Conservation (phyloP, 768 basidiomycete species). For the Gelatoporia subvermispora region DNA sequence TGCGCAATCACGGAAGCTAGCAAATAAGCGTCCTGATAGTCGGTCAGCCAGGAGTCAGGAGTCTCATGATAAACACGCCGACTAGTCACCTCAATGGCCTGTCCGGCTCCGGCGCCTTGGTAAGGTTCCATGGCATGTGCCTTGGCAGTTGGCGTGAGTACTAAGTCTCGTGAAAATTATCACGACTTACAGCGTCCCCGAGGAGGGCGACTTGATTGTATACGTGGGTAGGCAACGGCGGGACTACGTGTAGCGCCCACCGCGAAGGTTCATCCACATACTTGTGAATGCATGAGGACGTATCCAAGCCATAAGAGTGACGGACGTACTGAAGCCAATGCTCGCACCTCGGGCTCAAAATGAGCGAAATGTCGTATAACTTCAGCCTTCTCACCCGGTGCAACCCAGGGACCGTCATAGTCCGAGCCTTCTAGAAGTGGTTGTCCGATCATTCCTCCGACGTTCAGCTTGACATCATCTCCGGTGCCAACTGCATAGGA, state of each 20-base stretch:
- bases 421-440: constrained; percentile 13
- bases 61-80: neutral
- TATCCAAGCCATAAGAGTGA: neutral
- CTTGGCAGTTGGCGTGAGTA: constrained; percentile 11
- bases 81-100: constrained; percentile 40
- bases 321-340: constrained; percentile 15
- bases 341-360: constrained; percentile 19
- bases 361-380: constrained; percentile 8
- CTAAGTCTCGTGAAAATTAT: too few species aligned
- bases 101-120: constrained; percentile 45
- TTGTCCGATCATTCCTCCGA: constrained; percentile 14
- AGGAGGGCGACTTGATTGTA: constrained; percentile 20
- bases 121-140: constrained; percentile 46
- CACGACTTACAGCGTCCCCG: constrained; percentile 25
- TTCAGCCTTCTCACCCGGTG: constrained; percentile 12
- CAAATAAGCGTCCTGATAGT: constrained; percentile 24
- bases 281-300: neutral
- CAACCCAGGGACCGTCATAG: constrained; percentile 17
- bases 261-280: constrained; percentile 6
- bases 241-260: constrained; percentile 21
- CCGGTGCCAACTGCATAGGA: constrained; percentile 22
- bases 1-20: constrained; percentile 26
- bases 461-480: constrained; percentile 32
- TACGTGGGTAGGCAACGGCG: constrained; percentile 18
- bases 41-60: neutral